Evolutionary conservation across 495 filamentous ascomycete genomes (phyloP), one percentile per base, ranked within the genome.

Genomic region (Daldinia bambusicola): DNA sequence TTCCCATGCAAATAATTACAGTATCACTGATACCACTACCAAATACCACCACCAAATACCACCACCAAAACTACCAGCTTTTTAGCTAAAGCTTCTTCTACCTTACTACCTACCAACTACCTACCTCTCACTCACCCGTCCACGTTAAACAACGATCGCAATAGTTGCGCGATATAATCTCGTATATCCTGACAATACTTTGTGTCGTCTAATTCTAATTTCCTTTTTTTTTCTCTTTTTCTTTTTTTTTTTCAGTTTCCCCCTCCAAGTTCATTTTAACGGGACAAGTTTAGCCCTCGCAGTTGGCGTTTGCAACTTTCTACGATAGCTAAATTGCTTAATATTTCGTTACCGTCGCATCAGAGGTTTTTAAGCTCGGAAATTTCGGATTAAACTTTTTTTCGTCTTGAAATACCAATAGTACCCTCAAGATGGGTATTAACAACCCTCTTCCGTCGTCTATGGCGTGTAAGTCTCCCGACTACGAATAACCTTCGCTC

Each of bases 371-470:
- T 30, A 53, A 53, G 7, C 66, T 69, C 70, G 70, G 65, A 52
- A 69, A 48, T 26, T 8, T 14, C 70, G 65, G 70, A 57, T 66
- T 57, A 36, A 2, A 53, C 34, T 4, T 5, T 2, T 32, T 22
- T 63, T 55, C 18, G 16, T 20, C 36, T 32, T 55, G 61, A 43
- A 56, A 38, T 45, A 60, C 41, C 37, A 41, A 57, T 58, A 38
- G 32, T 40, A 4, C 37, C 50, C 63, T 75, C 66, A 75, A 57
- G 66, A 85, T 88, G 84, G 86, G 86, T 68, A 80, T 88, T 76
- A 80, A 88, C 71, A 88, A 88, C 74, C 85, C 85, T 67, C 82
- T 88, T 38, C 86, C 86, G 75, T 86, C 84, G 74, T 86, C 84
- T 67, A 80, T 88, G 81, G 83, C 83, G 71, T 87, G 86, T 88